Evolutionary conservation across 148 eudicot genomes (phyloP), one percentile per base, ranked within the genome.

Genomic region (Polygonum aviculare): DNA sequence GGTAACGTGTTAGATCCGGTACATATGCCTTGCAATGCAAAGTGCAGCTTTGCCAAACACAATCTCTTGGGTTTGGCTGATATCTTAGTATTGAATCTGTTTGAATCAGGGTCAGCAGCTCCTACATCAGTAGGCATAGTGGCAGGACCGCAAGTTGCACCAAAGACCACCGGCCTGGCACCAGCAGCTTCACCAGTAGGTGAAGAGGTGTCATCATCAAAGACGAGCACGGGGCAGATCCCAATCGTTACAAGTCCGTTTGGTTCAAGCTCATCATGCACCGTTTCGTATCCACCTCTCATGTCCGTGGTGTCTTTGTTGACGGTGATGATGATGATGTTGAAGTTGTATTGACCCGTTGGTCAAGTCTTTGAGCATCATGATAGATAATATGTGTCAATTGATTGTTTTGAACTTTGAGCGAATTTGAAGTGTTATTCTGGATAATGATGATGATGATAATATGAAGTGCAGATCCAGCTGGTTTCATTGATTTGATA

Each of bases 251-350:
- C 41, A 50, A 71, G 14, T 39, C 22, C 74, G 12, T 71, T 31
- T 0, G 50, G 26, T 71, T 71, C 74, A 39, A 71, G 74, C 74
- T 26, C 74, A 71, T 71, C 22, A 40, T 40, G 31, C 26, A 45
- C 74, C 33, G 12, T 39, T 35, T 33, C 41, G 18, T 36, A 15
- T 16, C 8, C 0, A 39, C 7, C 74, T 40, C 74, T 40, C 22
- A 7, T 40, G 48, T 8, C n/a, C n/a, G n/a, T 71, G 50, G 2
- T 63, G 4, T 63, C 39, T 33, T 31, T 63, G 38, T 31, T 16
- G n/a, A n/a, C n/a, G 69, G 8, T 22, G 63, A 21, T 22, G 63
- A 33, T 62, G 39, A 22, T 57, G 63, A 12, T 62, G 69, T 33
- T 63, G 3, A 62, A 62, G 2, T 31, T 63, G 69, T 63, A 63